phyloP scores from a whole-genome alignment of 2,329 filamentous ascomycete genomes.

The Hypoxylon sp. region DNA sequence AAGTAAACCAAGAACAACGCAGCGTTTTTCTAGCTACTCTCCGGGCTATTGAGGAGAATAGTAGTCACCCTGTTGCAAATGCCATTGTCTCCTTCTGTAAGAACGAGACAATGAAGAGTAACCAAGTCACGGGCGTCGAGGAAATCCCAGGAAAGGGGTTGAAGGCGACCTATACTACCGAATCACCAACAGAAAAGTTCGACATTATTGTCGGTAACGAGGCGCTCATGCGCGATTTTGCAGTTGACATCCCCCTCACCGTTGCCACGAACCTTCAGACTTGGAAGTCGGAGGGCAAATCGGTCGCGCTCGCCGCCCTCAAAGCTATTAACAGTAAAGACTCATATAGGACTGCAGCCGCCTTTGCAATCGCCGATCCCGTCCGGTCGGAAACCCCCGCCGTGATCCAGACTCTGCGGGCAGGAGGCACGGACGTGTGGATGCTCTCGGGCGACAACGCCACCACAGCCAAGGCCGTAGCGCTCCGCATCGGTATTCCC shows the following conservation, averaged over 20 bases:
- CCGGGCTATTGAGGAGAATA: constrained; percentile 76
- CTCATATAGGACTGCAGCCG: constrained; percentile 70
- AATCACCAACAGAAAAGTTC: constrained; percentile 55
- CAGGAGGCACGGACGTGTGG: constrained; percentile 81
- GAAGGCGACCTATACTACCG: constrained; percentile 65
- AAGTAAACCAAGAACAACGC: constrained; percentile 43
- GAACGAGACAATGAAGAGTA: constrained; percentile 51
- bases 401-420: constrained; percentile 75
- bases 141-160: constrained; percentile 82
- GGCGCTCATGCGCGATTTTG: constrained; percentile 70
- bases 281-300: constrained; percentile 76
- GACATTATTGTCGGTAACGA: constrained; percentile 81
- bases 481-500: constrained; percentile 80
- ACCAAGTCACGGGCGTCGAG: constrained; percentile 63
- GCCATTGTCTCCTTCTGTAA: constrained; percentile 77
- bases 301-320: constrained; percentile 72
- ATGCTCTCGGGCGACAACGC: constrained; percentile 94
- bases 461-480: constrained; percentile 87
- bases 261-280: constrained; percentile 60
- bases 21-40: constrained; percentile 66
- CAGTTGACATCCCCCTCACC: constrained; percentile 57
- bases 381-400: constrained; percentile 79
- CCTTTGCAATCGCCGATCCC: constrained; percentile 85
- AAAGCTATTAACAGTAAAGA: constrained; percentile 44
- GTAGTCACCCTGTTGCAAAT: constrained; percentile 81